phyloP scores from a whole-genome alignment of 306 rosid genomes.

The barrel medic (Medicago truncatula) region DNA sequence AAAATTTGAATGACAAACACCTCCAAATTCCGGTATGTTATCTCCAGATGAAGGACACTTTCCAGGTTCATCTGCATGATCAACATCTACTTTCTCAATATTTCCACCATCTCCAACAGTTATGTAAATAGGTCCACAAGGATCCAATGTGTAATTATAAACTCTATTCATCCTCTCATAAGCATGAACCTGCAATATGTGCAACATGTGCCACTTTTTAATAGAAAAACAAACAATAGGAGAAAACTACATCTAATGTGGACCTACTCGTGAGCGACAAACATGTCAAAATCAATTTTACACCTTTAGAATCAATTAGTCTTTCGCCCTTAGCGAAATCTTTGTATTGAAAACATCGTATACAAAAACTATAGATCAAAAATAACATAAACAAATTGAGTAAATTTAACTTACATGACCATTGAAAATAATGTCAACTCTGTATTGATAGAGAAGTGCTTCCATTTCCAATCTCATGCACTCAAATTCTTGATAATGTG shows the following conservation, averaged over 20 bases:
- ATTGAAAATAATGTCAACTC: slow-evolving; percentile 75
- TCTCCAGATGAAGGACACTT: slow-evolving; percentile 84
- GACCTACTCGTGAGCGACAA: too few relatives aligned
- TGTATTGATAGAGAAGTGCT: slow-evolving; percentile 68
- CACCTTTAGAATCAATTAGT: too few relatives aligned
- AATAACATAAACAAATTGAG: not conserved
- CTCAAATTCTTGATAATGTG: slow-evolving; percentile 93
- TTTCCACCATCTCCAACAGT: slow-evolving; percentile 97
- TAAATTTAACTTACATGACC: slow-evolving; percentile 80
- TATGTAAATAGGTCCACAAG: slow-evolving; percentile 83
- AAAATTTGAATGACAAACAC: slow-evolving; percentile 77
- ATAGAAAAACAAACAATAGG: too few relatives aligned
- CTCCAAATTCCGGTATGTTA: slow-evolving; percentile 86
- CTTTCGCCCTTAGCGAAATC: too few relatives aligned
- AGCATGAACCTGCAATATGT: slow-evolving; percentile 79
- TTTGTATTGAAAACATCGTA: too few relatives aligned
- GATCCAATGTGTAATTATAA: slow-evolving; percentile 77
- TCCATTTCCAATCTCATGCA: slow-evolving; percentile 98
- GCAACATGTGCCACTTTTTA: not conserved
- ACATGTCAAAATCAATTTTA: too few relatives aligned
- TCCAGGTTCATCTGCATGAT: slow-evolving; percentile 86
- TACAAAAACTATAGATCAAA: too few relatives aligned
- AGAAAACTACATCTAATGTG: too few relatives aligned
- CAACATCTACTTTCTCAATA: slow-evolving; percentile 87
- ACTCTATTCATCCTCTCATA: slow-evolving; percentile 92